Conservation (phyloP, 2,329 filamentous ascomycete genomes). For the Monilinia fructigena region DNA sequence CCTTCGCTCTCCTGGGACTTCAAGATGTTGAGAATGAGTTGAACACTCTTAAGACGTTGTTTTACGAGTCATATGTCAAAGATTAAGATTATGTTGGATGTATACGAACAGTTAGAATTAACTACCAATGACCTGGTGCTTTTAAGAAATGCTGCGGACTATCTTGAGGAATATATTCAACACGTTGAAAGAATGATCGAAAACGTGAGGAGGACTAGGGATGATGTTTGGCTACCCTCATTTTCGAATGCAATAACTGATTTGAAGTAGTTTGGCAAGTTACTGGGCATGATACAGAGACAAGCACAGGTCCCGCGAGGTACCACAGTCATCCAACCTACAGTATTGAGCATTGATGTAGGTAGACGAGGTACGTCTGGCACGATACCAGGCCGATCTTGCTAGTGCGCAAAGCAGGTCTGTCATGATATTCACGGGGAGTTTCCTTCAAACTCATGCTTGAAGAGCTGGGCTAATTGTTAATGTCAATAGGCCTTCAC, state of each 20-base stretch:
- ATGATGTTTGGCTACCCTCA: background rate
- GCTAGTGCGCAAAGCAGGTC: constrained; percentile 1
- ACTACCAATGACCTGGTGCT: constrained; percentile 18
- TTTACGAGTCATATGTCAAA: constrained; percentile 15
- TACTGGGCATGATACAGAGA: constrained; percentile 1
- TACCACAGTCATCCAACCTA: background rate
- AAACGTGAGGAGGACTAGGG: background rate
- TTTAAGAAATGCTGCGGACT: constrained; percentile 10
- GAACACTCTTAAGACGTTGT: constrained; percentile 19
- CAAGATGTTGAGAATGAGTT: constrained; percentile 26
- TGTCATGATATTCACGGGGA: background rate
- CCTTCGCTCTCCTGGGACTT: constrained; percentile 23
- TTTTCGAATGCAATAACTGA: background rate
- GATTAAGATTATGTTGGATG: constrained; percentile 16
- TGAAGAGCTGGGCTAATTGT: background rate
- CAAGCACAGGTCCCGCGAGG: background rate
- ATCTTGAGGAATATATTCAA: constrained; percentile 19
- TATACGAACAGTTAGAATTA: constrained; percentile 3
- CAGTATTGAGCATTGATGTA: background rate
- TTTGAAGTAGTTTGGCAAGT: background rate
- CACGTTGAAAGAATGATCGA: constrained; percentile 14
- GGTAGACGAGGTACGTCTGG: background rate
- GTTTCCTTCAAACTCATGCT: background rate
- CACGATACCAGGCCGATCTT: constrained; percentile 6
- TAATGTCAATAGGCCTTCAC: background rate